phyloP scores from a whole-genome alignment of 176 grass and related monocot genomes.

The Carex kokanica region DNA sequence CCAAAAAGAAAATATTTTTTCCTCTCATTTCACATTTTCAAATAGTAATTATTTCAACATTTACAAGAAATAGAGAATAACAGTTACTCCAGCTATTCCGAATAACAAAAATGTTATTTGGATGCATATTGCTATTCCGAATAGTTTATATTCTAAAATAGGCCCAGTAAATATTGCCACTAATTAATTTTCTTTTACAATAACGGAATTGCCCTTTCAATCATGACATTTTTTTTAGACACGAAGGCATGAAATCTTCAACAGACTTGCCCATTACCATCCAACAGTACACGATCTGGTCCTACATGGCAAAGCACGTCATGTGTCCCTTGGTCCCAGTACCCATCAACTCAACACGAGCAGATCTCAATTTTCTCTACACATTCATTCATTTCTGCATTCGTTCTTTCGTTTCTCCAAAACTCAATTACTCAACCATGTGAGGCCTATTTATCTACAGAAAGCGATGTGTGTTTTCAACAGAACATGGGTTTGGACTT shows the following conservation, averaged over 20 bases:
- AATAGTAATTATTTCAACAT: no score
- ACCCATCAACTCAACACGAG: slow-evolving; percentile 27
- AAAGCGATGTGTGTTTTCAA: slow-evolving; percentile 17
- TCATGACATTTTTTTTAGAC: background rate
- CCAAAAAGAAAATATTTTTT: no score
- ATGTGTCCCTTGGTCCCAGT: slow-evolving; percentile 21
- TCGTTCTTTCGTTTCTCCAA: background rate
- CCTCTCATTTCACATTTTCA: no score
- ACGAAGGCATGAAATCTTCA: background rate
- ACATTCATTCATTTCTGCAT: background rate
- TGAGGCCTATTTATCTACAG: slow-evolving; percentile 21
- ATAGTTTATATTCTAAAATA: no score
- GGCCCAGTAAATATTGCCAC: background rate
- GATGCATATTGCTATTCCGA: no score
- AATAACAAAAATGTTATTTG: no score
- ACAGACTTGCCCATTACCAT: background rate
- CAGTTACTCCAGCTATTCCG: no score
- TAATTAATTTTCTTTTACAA: background rate
- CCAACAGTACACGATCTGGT: background rate
- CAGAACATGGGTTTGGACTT: background rate
- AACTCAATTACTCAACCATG: slow-evolving; percentile 29
- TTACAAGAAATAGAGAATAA: no score
- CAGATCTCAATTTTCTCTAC: slow-evolving; percentile 4
- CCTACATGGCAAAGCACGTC: slow-evolving; percentile 14
- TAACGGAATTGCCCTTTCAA: background rate